Base-by-base conservation (phyloP, 2,329 filamentous ascomycete genomes). In the Malbranchea zuffiana region DNA sequence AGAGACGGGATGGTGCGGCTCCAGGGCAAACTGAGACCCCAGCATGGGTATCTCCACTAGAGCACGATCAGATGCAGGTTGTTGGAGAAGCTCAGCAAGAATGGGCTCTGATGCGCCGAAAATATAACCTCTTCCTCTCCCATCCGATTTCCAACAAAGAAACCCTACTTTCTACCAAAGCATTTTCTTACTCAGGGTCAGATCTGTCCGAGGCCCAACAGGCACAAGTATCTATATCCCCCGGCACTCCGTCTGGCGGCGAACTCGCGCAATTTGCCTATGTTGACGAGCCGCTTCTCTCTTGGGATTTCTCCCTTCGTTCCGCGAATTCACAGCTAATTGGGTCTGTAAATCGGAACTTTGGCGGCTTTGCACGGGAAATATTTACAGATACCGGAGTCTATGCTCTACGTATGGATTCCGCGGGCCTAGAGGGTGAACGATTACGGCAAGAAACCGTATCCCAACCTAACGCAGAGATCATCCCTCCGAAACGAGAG, bases 331-430 rank as follows among this genome's bases (percentile, higher is more conserved):
- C 59, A 27, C 59, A 56, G 2, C 54, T 74, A 8, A 67, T 78
- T 37, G 75, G 75, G 27, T 72, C 68, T 2, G 75, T 80, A 3
- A 78, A 78, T 46, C 70, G 75, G 43, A 73, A 77, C 46, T 80
- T 78, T 46, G 63, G 56, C 12, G 75, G 75, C 2, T 76, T 78
- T 50, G 74, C 71, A 2, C 62, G 75, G 8, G 75, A 80, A 45
- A 62, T 79, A 12, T 78, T 80, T 51, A 79, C 75, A 1, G 75
- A 79, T 44, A 78, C 74, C 0, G 75, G 75, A 28, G 71, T 77
- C 1, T 80, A 80, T 48, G 74, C 71, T 5, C 54, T 80, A 11
- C 62, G 75, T 8, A 78, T 80, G 74, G 75, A 80, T 49, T 68
- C 72, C 13, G 74, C 72, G 10, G 62, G 54, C 1, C 39, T 65